Evolutionary conservation across 2,329 filamentous ascomycete genomes (phyloP), one percentile per base, ranked within the genome.

Genomic region (Pseudogymnoascus sp.): DNA sequence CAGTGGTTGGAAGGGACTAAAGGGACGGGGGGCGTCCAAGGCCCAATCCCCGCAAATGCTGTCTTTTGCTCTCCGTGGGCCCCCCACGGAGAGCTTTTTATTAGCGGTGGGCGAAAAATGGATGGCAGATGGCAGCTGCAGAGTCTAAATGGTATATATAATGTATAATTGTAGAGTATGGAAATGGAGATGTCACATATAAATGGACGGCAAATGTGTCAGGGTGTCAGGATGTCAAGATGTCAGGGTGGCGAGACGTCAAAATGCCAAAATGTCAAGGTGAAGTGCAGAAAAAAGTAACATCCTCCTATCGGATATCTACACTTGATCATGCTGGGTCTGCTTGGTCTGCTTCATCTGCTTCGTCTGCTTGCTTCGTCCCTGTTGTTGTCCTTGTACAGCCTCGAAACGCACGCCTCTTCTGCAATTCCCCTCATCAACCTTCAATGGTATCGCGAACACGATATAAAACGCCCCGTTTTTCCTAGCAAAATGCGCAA

Each of bases 271-370:
- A 18, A 15, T 48, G 18, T 28, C n/a, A 18, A 15, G 23, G 41
- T 26, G 41, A 52, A 45, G 23, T 28, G 41, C n/a, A 30, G n/a
- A n/a, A 52, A 52, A 41, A 52, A 18, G 41, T 18, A 52, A 30
- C 12, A 30, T 30, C 30, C 30, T 28, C 23, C 41, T 52, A 52
- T 52, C 41, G 23, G 41, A 52, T 52, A 52, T 52, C 41, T 52
- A 52, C 41, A 52, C 30, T 30, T 4, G 41, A 52, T 45, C 39
- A 23, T 56, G 52, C 23, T 63, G 10, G 65, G 9, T 33, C 65
- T 70, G 45, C 45, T 63, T 10, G 65, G 64, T 63, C 65, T 69
- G 26, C 52, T 13, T 38, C 30, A 18, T 52, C n/a, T n/a, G 45
- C 45, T 63, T 10, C 64, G 64, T 63, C 65, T 69, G 19, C 45